A percentile compares a stretch with the other conserved stretches of the same genome.
These are phyloP conservation scores for Jackrogersella minutella DNA, from an alignment of 495 filamentous ascomycete genomes.

Conservation along the genomic window DNA sequence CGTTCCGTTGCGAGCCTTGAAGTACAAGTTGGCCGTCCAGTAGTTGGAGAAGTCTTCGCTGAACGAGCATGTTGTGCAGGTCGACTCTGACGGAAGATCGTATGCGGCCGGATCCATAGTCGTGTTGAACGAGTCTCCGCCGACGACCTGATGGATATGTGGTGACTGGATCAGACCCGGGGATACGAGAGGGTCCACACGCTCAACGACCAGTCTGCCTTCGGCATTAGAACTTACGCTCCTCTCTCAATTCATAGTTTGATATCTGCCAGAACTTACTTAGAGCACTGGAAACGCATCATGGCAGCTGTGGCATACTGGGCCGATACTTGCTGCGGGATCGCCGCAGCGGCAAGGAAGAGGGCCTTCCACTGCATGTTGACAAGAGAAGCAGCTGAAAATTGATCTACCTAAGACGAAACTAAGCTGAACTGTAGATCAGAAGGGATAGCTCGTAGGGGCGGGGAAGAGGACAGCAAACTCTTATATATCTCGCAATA, in stretches of 20 bases:
- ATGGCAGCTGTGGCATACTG: conserved; percentile 38
- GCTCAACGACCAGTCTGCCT: conserved; percentile 44
- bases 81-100: conserved; percentile 39
- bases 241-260: background rate
- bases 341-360: conserved; percentile 32
- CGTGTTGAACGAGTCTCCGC: conserved; percentile 47
- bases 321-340: conserved; percentile 34
- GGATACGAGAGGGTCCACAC: conserved; percentile 50
- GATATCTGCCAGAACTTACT: conserved; percentile 13
- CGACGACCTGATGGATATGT: conserved; percentile 48
- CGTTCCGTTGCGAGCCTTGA: conserved; percentile 51
- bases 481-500: conserved; percentile 24
- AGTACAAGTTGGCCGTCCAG: conserved; percentile 50
- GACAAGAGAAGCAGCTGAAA: conserved; percentile 19
- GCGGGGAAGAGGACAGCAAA: conserved; percentile 9
- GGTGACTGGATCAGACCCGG: conserved; percentile 45
- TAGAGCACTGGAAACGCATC: conserved; percentile 38
- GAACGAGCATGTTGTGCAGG: conserved; percentile 50
- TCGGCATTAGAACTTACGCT: conserved; percentile 5
- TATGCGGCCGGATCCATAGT: conserved; percentile 42
- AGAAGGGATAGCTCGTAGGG: background rate
- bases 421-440: conserved; percentile 27
- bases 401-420: conserved; percentile 28
- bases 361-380: conserved; percentile 41
- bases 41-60: conserved; percentile 52